Evolutionary conservation across 2,329 filamentous ascomycete genomes (phyloP).

Genomic region (Verticillium nubilum): DNA sequence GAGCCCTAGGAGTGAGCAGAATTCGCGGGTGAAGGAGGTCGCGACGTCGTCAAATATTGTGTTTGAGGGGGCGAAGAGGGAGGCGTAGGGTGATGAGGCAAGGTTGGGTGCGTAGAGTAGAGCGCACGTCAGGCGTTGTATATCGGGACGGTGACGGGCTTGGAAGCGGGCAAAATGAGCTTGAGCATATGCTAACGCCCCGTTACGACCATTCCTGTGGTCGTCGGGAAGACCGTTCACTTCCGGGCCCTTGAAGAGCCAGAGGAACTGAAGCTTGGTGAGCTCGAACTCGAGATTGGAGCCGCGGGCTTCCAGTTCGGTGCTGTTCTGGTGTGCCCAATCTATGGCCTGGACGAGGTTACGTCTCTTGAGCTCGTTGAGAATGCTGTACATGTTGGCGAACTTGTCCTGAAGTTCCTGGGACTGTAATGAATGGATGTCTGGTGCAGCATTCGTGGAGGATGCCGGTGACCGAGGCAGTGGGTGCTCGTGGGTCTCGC

Average conservation of each 20-base stretch:
- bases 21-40: conserved; percentile 85
- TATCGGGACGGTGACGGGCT: conserved; percentile 68
- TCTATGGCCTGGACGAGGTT: conserved; percentile 79
- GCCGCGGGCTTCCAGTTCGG: conserved; percentile 69
- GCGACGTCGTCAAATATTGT: conserved; percentile 75
- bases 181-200: conserved; percentile 72
- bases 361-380: conserved; percentile 67
- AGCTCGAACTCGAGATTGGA: conserved; percentile 96
- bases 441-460: conserved; percentile 20
- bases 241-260: conserved; percentile 66
- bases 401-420: conserved; percentile 75
- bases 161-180: conserved; percentile 71
- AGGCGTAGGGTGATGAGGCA: conserved; percentile 68
- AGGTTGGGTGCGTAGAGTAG: conserved; percentile 77
- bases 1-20: conserved; percentile 85
- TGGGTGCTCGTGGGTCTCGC: conserved; percentile 53
- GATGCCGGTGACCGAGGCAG: conserved; percentile 11
- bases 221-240: conserved; percentile 52
- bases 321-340: conserved; percentile 73
- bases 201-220: conserved; percentile 47
- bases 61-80: conserved; percentile 67
- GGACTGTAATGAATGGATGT: conserved; percentile 55
- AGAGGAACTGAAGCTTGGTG: conserved; percentile 82
- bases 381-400: conserved; percentile 82
- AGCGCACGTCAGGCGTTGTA: conserved; percentile 74